Conservation (phyloP, 1,139 yeast species). For the Kodamaea suecica region DNA sequence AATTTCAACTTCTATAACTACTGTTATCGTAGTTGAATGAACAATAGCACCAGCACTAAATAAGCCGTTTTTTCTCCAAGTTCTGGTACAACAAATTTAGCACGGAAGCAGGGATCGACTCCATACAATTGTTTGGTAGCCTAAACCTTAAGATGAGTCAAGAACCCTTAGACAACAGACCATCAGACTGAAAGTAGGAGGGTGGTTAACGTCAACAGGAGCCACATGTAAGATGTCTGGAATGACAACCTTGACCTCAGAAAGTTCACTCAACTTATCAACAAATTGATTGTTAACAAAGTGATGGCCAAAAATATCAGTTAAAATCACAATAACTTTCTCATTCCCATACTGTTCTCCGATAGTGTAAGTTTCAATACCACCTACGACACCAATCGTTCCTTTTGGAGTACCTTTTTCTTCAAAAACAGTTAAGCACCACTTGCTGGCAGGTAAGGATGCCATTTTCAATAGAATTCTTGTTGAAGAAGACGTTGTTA, state of each 20-base stretch:
- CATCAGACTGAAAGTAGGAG: conserved; percentile 17
- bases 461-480: conserved; percentile 46
- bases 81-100: too few relatives aligned
- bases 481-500: too few relatives aligned
- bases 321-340: conserved; percentile 16
- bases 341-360: conserved; percentile 15
- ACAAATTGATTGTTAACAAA: conserved; percentile 22
- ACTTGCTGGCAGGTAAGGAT: conserved; percentile 47
- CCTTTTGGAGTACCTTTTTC: conserved; percentile 21
- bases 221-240: not conserved
- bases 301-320: conserved; percentile 20
- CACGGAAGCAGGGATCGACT: too few relatives aligned
- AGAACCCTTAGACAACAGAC: conserved; percentile 16
- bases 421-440: conserved; percentile 17
- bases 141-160: conserved; percentile 15
- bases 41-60: conserved; percentile 19
- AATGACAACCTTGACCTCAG: conserved; percentile 26
- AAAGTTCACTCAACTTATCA: conserved; percentile 14
- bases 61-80: conserved; percentile 13
- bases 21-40: conserved; percentile 20
- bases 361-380: conserved; percentile 18
- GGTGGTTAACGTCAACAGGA: too few relatives aligned
- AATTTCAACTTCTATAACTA: conserved; percentile 17
- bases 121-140: too few relatives aligned
- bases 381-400: conserved; percentile 12